Percentiles rank a stretch among this genome's conserved stretches.
Evolutionary conservation across 495 filamentous ascomycete genomes (phyloP).

Genomic region (Antarctomyces pellizariae): DNA sequence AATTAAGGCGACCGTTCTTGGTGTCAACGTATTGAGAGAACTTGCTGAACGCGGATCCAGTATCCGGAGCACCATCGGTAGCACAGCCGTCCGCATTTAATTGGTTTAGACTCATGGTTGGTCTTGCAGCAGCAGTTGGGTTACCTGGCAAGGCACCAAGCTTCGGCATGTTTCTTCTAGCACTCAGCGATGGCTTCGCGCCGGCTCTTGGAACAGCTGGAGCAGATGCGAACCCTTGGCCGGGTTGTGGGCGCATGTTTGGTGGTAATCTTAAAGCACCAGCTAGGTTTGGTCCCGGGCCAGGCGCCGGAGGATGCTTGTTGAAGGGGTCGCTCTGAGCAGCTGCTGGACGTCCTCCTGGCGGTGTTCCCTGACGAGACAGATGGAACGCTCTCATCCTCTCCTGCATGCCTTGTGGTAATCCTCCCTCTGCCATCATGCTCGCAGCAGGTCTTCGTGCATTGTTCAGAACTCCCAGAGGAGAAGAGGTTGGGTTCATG

Average conservation of each 20-base stretch:
- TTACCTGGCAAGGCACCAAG: conserved; percentile 11
- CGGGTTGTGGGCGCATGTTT: conserved; percentile 17
- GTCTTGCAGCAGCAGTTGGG: conserved; percentile 1
- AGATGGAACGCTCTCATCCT: conserved; percentile 60
- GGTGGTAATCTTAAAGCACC: conserved; percentile 19
- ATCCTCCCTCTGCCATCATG: conserved; percentile 23
- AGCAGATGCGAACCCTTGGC: conserved; percentile 23
- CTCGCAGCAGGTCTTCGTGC: conserved; percentile 32
- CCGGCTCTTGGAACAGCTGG: conserved; percentile 17
- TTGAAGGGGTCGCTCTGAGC: conserved; percentile 12
- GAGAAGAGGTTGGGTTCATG: conserved; percentile 57
- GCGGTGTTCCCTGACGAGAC: conserved; percentile 32
- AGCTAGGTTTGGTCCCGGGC: conserved; percentile 20
- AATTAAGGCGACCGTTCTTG: conserved; percentile 73
- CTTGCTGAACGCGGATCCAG: conserved; percentile 58
- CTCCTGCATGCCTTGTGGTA: conserved; percentile 61
- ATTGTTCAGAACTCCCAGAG: conserved; percentile 59
- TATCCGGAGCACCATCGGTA: conserved; percentile 9
- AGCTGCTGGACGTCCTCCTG: conserved; percentile 24
- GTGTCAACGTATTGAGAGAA: conserved; percentile 84
- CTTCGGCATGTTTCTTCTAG: conserved; percentile 10
- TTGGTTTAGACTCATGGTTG: conserved; percentile 4
- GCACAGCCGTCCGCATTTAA: no score
- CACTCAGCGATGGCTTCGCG: conserved; percentile 9
- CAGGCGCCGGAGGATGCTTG: conserved; percentile 5